Evolutionary conservation across 176 grass and related monocot genomes (phyloP).

Genomic region (Cenchrus purpureus): DNA sequence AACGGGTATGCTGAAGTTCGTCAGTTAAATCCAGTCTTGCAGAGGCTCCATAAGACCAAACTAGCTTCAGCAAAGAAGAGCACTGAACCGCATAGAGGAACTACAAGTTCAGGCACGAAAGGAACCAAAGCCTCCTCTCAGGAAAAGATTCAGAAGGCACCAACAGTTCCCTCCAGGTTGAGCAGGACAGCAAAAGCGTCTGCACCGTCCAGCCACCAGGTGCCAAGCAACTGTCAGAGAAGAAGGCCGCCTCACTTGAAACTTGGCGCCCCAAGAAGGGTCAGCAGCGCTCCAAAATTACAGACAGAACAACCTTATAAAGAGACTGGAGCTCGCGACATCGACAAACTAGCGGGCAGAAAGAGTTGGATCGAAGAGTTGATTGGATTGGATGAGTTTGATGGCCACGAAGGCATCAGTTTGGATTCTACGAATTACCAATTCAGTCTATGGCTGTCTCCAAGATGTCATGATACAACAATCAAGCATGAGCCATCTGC

Average conservation of each 20-base stretch:
- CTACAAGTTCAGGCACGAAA: neutral
- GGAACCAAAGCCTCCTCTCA: neutral
- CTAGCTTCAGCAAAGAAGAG: constrained; percentile 24
- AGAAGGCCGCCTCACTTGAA: constrained; percentile 45
- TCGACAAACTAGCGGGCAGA: constrained; percentile 11
- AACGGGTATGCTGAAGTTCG: constrained; percentile 6
- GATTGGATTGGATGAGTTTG: constrained; percentile 48
- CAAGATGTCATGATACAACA: neutral
- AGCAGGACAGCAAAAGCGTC: constrained; percentile 31
- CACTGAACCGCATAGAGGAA: neutral
- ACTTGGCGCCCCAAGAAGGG: constrained; percentile 26
- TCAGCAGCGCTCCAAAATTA: neutral
- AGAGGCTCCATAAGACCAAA: constrained; percentile 44
- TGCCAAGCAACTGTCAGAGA: constrained; percentile 38
- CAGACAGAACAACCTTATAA: neutral
- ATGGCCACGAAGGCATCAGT: constrained; percentile 59
- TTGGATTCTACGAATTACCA: constrained; percentile 5
- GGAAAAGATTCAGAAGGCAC: constrained; percentile 32
- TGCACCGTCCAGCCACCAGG: neutral
- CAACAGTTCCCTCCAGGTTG: constrained; percentile 21
- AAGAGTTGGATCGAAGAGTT: constrained; percentile 42
- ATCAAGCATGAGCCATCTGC: neutral
- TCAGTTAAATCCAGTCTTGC: constrained; percentile 32
- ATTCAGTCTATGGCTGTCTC: constrained; percentile 38
- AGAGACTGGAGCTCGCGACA: neutral